Base-by-base conservation (phyloP, 139 green algal species). In the Closterium sp. region DNA sequence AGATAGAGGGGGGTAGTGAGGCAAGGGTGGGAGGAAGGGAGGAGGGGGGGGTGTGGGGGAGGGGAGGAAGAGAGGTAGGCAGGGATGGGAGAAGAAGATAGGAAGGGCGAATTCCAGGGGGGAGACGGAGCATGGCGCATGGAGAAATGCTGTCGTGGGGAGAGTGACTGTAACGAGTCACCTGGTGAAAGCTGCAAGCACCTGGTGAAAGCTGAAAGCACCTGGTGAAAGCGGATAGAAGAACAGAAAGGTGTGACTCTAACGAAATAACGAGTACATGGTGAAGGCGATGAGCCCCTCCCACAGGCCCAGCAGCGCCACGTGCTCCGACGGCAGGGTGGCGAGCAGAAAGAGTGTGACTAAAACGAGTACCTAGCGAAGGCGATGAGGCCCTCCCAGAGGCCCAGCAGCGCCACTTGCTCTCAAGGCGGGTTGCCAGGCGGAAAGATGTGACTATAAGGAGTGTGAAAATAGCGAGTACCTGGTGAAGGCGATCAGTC, bases 261-360 rank as follows among this genome's bases (percentile, higher is more conserved):
- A 55, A 6, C 36, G 36, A 55, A 6, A 55, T 55, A 55, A 7
- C 5, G 28, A 33, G 76, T 85, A 91, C 88, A 34, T 34, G 88
- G 88, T 85, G 88, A 91, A 35, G 66, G 35, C 69, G 64, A 91
- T 32, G 43, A 91, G 88, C 55, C 88, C 88, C 88, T 91, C 88
- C 38, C 34, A 85, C 16, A 91, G 69, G 0, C 88, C 88, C 6
- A 87, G 36, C 19, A 87, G 35, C 33, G 88, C 25, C 25, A 91
- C 23, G 28, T 91, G 66, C 64, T 91, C 43, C 23, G 25, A 38
- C 28, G 28, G 30, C 28, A 55, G 8, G 28, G 55, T 88, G 30
- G 25, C 25, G 28, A 4, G 30, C 10, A 30, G 1, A 31, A 66
- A 91, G 83, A 86, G 55, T 76, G 55, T 28, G 55, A 76, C 12